Conservation (phyloP, 140 eudicot genomes). For the Erigeron philadelphicus region DNA sequence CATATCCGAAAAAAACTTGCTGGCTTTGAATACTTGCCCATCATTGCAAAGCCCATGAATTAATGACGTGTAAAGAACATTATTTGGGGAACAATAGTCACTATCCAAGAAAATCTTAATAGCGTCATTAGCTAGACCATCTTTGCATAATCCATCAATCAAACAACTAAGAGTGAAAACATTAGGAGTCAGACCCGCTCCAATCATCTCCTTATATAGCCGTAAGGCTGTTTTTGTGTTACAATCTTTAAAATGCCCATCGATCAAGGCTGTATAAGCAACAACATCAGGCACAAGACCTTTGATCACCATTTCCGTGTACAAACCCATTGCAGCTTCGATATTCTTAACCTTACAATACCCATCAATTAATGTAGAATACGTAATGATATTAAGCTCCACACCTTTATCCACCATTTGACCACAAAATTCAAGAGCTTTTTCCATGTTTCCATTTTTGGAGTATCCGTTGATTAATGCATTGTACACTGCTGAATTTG, state of each 20-base stretch:
- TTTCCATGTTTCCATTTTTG: conserved; percentile 51
- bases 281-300: conserved; percentile 71
- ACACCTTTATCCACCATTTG: conserved; percentile 61
- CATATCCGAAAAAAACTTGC: conserved; percentile 73
- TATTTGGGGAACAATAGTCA: conserved; percentile 33
- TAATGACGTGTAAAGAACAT: conserved; percentile 54
- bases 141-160: conserved; percentile 75
- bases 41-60: conserved; percentile 65
- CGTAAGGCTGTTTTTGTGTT: conserved; percentile 54
- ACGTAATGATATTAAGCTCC: conserved; percentile 55
- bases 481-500: conserved; percentile 56
- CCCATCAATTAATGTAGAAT: conserved; percentile 66
- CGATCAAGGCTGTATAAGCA: conserved; percentile 60
- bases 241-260: conserved; percentile 67
- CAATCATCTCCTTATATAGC: conserved; percentile 57
- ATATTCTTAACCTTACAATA: conserved; percentile 49
- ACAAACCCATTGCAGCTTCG: conserved; percentile 77
- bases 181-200: conserved; percentile 53
- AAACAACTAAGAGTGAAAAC: conserved; percentile 57
- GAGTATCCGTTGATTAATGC: conserved; percentile 59
- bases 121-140: conserved; percentile 66
- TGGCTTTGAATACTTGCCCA: conserved; percentile 55
- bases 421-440: conserved; percentile 61
- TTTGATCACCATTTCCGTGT: conserved; percentile 73
- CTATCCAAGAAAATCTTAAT: conserved; percentile 53